Base-by-base conservation (phyloP, 1,284 basidiomycete genomes). In the Meripilus lineatus region DNA sequence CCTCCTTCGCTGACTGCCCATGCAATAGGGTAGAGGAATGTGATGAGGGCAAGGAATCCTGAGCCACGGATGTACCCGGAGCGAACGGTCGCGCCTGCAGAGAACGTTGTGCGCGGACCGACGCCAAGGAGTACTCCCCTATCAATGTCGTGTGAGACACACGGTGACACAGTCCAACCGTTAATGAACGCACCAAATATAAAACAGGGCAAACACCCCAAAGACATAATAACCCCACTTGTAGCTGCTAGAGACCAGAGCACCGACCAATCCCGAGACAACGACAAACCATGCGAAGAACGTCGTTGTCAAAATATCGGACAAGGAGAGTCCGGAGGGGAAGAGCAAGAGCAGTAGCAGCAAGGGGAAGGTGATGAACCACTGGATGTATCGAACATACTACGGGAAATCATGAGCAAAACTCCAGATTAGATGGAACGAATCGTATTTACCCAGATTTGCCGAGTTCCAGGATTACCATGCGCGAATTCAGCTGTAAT, bases 291-390 rank as follows among this genome's bases (percentile, higher is more conserved):
- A 58, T 43, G 73, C 67, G 57, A 80, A 75, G 65, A 82, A 84
- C 50, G 75, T 57, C 36, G 71, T 66, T n/a, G 67, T 59, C 52
- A 82, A 65, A 50, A 81, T 72, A 55, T 75, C 71, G 32, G 70
- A 70, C 4, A 77, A 63, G 3, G 78, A 69, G 37, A 80, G 62
- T 17, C 70, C 74, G 28, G 77, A 75, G 32, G 72, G 65, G 45
- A 75, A 62, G 24, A 79, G 63, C 23, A 83, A 56, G 15, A 69
- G 64, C 43, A 81, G 65, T 5, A 84, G 63, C 5, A 81, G 58
- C 5, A 77, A 59, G 1, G 81, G 81, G 8, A 75, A 75, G 36
- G 74, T 79, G 66, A 80, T 71, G 47, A 71, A 69, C 72, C 75
- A 79, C 53, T 75, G 71, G 56, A 81, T 79, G 58, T 79, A 81